Base-by-base conservation (phyloP, 352 stramenopile species). In the Blastocystis sp. region DNA sequence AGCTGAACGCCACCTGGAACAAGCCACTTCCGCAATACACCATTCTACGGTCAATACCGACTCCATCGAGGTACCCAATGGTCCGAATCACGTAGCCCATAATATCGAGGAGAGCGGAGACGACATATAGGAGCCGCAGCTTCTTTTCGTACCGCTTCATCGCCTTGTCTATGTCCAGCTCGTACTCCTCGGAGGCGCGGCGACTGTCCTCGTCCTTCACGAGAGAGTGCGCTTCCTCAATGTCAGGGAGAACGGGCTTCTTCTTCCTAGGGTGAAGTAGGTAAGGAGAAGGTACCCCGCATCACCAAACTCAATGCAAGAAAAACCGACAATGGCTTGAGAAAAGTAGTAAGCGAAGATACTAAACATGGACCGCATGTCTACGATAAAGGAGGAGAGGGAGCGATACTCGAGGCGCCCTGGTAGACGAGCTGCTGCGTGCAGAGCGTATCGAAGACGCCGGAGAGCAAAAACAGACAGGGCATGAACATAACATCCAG, bases 301-400 rank as follows among this genome's bases (percentile, higher is more conserved):
- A 79, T 79, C 69, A 10, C 38, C 48, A 19, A 79, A 79, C 43
- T 61, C 11, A 64, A 79, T 79, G 28, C 40, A 48, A 9, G 69
- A 64, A 10, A 79, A 34, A 9, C 69, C 69, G 19, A 79, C 60
- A 43, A 79, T 28, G 1, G 69, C 69, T 19, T 45, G 52, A 40
- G 69, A 28, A 43, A 79, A 61, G 38, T 79, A 79, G 52, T 79
- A 79, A 10, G 69, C 41, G 60, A 79, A 79, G 11, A 79, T 45
- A 41, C 69, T 79, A 28, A 79, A 79, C 69, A 79, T 79, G 40
- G 69, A 79, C 19, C 69, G 40, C 69, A 79, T 79, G 60, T 64
- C 69, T 79, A 79, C 34, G 10, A 19, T 53, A 64, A 59, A 77
- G 17, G 3, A 64, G 34, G 34, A 21, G 19, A 40, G 21, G 40